Evolutionary conservation across 2,329 filamentous ascomycete species (phyloP), one percentile per base, ranked within the genome.

Genomic region (Colletotrichum aenigma): DNA sequence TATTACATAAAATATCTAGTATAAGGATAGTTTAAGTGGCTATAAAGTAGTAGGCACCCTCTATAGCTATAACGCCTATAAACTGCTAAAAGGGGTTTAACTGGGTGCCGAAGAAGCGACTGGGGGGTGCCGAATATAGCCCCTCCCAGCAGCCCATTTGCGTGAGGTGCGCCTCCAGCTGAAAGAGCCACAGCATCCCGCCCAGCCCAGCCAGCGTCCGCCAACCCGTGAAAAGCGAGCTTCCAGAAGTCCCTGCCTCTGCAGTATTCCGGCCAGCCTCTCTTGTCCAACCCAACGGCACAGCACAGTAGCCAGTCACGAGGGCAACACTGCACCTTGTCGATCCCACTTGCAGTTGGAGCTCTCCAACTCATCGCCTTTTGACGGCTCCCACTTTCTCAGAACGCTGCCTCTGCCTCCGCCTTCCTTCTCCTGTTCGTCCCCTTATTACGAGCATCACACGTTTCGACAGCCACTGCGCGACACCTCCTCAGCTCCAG

Each of bases 301-400:
- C 32, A 18, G 24, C 7, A 15, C 21, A 61, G 28, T 30, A 30
- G n/a, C 24, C 34, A 73, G 70, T 75, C 70, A 73, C 73, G 64
- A 34, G 73, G 64, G 30, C 68, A 61, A 55, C 43, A 67, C 52
- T 61, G 58, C 28, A 34, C 26, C 38, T 64, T 65, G 73, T 73
- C 52, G 56, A 75, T 75, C 70, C 43, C 70, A 73, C 64, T 61
- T 65, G 52, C 55, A 66, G 60, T 62, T 75, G 32, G 61, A 56
- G 36, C 43, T 21, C 56, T 73, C 48, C 58, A 34, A 21, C 7
- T 5, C 30, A 21, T 52, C 43, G 43, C 43, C 43, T 52, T 52
- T 21, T 13, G 43, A 24, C 62, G 26, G 24, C 71, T 70, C 52
- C 62, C n/a, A 48, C 62, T 52, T 52, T 52, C 43, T 52, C 43